Conservation (phyloP, 2,329 filamentous ascomycete genomes). For the Penicillium freii region DNA sequence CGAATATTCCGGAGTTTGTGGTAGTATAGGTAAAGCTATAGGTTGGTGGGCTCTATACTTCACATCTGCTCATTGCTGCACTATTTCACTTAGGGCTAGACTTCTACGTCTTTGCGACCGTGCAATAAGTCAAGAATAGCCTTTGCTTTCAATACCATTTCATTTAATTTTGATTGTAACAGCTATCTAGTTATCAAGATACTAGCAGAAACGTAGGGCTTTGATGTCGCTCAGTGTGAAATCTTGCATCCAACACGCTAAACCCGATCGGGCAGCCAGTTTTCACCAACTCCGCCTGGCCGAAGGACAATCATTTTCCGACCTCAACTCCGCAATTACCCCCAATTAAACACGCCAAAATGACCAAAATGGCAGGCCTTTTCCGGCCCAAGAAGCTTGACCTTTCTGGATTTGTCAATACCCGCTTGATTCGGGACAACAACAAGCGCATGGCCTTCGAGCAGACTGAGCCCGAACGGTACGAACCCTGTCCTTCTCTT, state of each 20-base stretch:
- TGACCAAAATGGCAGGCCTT: conserved; percentile 57
- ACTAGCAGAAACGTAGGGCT: background rate
- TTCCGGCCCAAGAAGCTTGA: conserved; percentile 90
- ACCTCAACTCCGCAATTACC: conserved; percentile 8
- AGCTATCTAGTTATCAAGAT: background rate
- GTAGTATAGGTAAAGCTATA: background rate
- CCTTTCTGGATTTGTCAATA: conserved; percentile 81
- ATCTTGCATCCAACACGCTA: conserved; percentile 21
- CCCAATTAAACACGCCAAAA: conserved; percentile 15
- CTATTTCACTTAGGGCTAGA: background rate
- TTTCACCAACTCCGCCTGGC: conserved; percentile 27
- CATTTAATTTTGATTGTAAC: background rate
- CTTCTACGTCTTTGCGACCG: background rate
- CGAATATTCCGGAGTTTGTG: background rate
- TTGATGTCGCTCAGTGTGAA: background rate
- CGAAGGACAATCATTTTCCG: conserved; percentile 15
- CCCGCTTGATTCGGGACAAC: conserved; percentile 85
- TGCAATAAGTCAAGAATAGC: too few species aligned
- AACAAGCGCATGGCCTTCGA: conserved; percentile 93
- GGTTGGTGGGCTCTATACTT: background rate
- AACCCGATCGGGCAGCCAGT: conserved; percentile 24
- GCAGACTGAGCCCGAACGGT: conserved; percentile 85
- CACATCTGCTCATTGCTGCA: background rate
- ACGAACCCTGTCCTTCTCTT: conserved; percentile 21
- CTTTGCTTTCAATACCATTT: background rate